Evolutionary conservation across 1,284 basidiomycete species (phyloP).

Genomic region (Apiotrichum mycotoxinovorans): DNA sequence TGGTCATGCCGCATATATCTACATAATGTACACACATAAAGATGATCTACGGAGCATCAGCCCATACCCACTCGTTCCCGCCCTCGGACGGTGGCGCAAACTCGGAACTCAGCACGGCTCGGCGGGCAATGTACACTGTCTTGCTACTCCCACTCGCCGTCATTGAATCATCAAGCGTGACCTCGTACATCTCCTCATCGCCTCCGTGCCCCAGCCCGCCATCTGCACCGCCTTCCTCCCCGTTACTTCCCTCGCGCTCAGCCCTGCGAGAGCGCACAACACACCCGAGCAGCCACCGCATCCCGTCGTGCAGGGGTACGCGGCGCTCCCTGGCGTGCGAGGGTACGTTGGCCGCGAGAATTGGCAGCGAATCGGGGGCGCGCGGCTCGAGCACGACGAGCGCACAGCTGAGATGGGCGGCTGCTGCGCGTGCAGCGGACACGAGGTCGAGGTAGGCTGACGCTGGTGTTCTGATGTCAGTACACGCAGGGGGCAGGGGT

Average conservation of each 20-base stretch:
- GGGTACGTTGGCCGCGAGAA: constrained; percentile 17
- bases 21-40: too few species aligned
- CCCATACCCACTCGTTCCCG: too few species aligned
- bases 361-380: constrained; percentile 26
- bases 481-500: neutral
- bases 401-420: constrained; percentile 22
- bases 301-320: constrained; percentile 26
- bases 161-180: too few species aligned
- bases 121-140: too few species aligned
- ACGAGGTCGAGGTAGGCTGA: constrained; percentile 37
- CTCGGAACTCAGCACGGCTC: too few species aligned
- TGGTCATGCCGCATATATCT: too few species aligned
- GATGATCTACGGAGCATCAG: too few species aligned
- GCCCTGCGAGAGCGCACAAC: neutral
- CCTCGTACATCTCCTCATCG: too few species aligned
- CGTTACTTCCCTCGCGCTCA: neutral
- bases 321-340: constrained; percentile 23
- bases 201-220: neutral
- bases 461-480: constrained; percentile 26
- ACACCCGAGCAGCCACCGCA: constrained; percentile 28
- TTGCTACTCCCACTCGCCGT: too few species aligned
- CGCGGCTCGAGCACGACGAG: constrained; percentile 39
- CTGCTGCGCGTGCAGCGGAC: constrained; percentile 23
- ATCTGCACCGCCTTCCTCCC: neutral
- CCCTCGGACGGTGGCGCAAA: too few species aligned